These are phyloP conservation scores for Fusarium burgessii DNA, from an alignment of 2,329 filamentous ascomycete species.

Conservation along the genomic window DNA sequence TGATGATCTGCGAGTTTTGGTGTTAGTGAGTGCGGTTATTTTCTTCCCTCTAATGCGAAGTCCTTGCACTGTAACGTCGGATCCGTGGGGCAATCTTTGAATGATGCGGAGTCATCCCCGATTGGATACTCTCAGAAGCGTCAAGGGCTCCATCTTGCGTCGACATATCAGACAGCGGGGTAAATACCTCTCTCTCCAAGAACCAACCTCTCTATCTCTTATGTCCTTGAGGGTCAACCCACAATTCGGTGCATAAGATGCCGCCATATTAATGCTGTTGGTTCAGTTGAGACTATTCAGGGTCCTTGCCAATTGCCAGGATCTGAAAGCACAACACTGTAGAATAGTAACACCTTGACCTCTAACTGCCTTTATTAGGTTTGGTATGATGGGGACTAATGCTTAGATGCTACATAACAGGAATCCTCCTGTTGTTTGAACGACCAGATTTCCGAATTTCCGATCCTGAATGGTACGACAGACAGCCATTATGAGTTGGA, in stretches of 20 bases:
- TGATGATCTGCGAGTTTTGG: too few relatives aligned
- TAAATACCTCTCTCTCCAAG: not conserved
- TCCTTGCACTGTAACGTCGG: slow-evolving; percentile 9
- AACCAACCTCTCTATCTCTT: too few relatives aligned
- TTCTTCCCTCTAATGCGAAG: not conserved
- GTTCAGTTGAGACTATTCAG: slow-evolving; percentile 7
- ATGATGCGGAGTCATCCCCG: not conserved
- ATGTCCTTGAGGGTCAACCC: not conserved
- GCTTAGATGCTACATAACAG: slow-evolving; percentile 5
- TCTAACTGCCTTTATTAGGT: slow-evolving; percentile 6
- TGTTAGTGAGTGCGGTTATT: too few relatives aligned
- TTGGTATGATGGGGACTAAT: slow-evolving; percentile 15
- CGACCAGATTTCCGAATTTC: not conserved
- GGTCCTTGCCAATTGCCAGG: not conserved
- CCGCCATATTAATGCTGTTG: slow-evolving; percentile 16
- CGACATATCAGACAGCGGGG: not conserved
- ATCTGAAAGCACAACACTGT: not conserved
- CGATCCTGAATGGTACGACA: not conserved
- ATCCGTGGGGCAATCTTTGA: not conserved
- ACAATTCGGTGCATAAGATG: slow-evolving; percentile 9
- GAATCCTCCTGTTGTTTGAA: not conserved
- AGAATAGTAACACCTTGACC: not conserved
- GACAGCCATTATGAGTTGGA: not conserved
- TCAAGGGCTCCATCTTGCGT: slow-evolving; percentile 8
- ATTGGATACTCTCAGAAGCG: slow-evolving; percentile 11